phyloP scores from a whole-genome alignment of 2,329 filamentous ascomycete genomes.

The Cladobotryum mycophilum region DNA sequence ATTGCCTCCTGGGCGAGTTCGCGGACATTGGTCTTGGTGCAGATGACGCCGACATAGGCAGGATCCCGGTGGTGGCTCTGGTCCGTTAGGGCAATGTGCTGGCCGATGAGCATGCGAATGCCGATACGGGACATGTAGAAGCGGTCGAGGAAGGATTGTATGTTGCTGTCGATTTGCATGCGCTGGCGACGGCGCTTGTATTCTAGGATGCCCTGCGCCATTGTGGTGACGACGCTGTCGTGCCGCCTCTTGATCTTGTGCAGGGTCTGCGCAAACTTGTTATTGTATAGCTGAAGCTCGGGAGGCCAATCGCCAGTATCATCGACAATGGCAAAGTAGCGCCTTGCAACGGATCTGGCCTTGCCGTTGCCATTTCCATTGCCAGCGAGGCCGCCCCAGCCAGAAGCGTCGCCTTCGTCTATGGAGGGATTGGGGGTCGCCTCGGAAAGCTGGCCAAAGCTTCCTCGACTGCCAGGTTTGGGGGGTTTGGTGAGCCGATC shows the following conservation, averaged over 20 bases:
- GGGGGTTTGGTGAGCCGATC: constrained; percentile 68
- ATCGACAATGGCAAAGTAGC: constrained; percentile 88
- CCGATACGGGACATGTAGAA: constrained; percentile 99
- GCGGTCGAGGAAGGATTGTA: constrained; percentile 94
- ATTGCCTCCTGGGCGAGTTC: constrained; percentile 96
- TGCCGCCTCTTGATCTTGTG: constrained; percentile 94
- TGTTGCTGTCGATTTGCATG: constrained; percentile 97
- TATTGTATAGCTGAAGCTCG: constrained; percentile 90
- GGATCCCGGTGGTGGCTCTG: constrained; percentile 85
- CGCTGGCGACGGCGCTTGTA: constrained; percentile 95
- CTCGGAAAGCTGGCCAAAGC: constrained; percentile 69
- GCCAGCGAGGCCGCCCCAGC: constrained; percentile 41
- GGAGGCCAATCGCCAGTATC: constrained; percentile 87
- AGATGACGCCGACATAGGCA: constrained; percentile 96
- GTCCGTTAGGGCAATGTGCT: constrained; percentile 95
- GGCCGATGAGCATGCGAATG: constrained; percentile 97
- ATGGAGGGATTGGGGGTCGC: constrained; percentile 88
- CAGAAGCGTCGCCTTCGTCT: constrained; percentile 71
- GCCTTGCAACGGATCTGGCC: constrained; percentile 44
- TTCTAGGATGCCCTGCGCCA: constrained; percentile 95
- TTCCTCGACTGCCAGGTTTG: constrained; percentile 48
- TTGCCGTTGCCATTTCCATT: constrained; percentile 43
- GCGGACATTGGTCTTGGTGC: constrained; percentile 93
- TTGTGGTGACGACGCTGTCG: constrained; percentile 94
- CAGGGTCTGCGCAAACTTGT: constrained; percentile 78